Evolutionary conservation across 352 stramenopile species (phyloP).

Genomic region (Pythium guiyangense): DNA sequence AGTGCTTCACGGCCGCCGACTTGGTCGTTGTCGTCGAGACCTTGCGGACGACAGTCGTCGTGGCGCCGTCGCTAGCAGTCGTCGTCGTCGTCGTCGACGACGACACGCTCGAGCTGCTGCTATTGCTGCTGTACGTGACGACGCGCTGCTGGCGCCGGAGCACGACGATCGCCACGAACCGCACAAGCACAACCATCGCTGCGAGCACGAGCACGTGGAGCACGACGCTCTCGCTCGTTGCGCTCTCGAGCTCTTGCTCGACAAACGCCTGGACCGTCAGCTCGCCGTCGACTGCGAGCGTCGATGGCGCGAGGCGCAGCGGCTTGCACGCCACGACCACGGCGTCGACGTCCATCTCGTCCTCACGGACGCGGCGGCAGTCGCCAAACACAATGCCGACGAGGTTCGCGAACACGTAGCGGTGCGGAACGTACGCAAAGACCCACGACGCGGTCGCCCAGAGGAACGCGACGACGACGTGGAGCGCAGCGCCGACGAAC

Average conservation of each 20-base stretch:
- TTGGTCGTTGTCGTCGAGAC: constrained; percentile 11
- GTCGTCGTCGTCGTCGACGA: constrained; percentile 8
- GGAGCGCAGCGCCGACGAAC: constrained; percentile 5
- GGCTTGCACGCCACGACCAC: constrained; percentile 5
- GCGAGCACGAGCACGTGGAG: constrained; percentile 7
- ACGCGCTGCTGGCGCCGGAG: constrained; percentile 8
- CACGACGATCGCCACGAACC: constrained; percentile 10
- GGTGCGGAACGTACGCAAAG: constrained; percentile 10
- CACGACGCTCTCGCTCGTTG: constrained; percentile 3
- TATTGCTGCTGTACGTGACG: constrained; percentile 5
- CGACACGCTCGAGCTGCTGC: constrained; percentile 2
- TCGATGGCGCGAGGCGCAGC: constrained; percentile 7
- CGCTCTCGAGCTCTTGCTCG: constrained; percentile 7
- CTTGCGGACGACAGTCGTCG: too few species aligned
- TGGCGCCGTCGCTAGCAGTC: too few species aligned
- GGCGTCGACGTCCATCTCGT: not conserved
- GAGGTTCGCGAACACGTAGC: constrained; percentile 12
- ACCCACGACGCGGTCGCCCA: constrained; percentile 5
- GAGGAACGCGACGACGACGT: constrained; percentile 13
- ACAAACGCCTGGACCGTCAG: constrained; percentile 11
- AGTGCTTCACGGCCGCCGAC: too few species aligned
- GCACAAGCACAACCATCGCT: constrained; percentile 10
- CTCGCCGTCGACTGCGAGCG: constrained; percentile 2
- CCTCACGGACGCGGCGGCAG: not conserved
- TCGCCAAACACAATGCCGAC: constrained; percentile 14